Evolutionary conservation across 2,329 filamentous ascomycete species (phyloP).

Genomic region (Monosporascus sp.): DNA sequence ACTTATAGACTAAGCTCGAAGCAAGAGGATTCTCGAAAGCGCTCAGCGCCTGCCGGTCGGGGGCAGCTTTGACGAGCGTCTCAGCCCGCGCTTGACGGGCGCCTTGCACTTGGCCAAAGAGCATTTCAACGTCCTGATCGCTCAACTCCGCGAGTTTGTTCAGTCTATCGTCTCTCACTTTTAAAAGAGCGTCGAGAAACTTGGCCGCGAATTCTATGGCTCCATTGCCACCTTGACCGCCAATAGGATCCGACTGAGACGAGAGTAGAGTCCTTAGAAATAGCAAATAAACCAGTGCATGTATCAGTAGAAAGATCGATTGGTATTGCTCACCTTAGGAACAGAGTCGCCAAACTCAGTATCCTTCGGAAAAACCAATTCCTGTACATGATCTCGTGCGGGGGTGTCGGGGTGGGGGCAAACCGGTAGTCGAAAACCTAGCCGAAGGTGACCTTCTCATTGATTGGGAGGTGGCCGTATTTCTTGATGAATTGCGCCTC

Average conservation of each 20-base stretch:
- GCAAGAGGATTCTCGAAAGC: constrained; percentile 13
- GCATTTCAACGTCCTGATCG: constrained; percentile 8
- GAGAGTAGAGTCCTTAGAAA: not conserved
- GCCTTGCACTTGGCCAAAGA: constrained; percentile 14
- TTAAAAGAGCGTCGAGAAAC: constrained; percentile 18
- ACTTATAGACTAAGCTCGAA: not conserved
- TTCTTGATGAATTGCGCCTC: constrained; percentile 21
- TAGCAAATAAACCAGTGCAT: not conserved
- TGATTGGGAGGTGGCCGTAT: constrained; percentile 15
- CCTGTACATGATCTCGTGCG: constrained; percentile 29
- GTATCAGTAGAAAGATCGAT: not conserved
- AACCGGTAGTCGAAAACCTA: constrained; percentile 24
- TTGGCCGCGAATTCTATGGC: constrained; percentile 22
- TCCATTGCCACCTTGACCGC: constrained; percentile 23
- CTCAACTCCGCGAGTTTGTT: constrained; percentile 6
- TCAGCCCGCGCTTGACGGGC: constrained; percentile 9
- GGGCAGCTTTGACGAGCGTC: constrained; percentile 7
- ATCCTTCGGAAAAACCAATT: constrained; percentile 29
- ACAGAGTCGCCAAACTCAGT: constrained; percentile 27
- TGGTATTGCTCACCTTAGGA: constrained; percentile 24
- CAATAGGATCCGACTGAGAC: constrained; percentile 22
- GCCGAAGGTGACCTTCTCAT: constrained; percentile 22
- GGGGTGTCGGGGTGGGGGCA: constrained; percentile 24
- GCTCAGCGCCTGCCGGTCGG: constrained; percentile 13
- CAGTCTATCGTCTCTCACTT: constrained; percentile 1